phyloP scores from a whole-genome alignment of 257 asterid species.

The Vinca minor region DNA sequence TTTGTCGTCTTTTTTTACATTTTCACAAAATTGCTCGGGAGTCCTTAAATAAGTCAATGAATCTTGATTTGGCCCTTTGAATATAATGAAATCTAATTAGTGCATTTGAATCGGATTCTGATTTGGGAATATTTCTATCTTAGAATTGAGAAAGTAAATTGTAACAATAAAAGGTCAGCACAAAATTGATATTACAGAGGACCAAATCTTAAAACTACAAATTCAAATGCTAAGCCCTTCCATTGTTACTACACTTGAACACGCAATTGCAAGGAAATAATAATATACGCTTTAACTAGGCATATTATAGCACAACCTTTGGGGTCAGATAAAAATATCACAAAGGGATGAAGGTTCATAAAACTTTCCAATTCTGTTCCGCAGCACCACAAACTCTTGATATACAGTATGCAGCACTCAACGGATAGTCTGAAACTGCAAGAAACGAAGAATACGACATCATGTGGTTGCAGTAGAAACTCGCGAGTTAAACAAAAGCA shows the following conservation, averaged over 20 bases:
- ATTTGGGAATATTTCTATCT: no score
- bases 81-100: no score
- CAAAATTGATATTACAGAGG: neutral
- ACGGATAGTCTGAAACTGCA: constrained; percentile 81
- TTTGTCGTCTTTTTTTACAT: no score
- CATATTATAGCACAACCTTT: neutral
- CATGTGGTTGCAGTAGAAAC: neutral
- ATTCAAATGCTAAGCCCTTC: neutral
- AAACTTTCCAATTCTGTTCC: constrained; percentile 67
- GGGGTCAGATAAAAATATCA: neutral
- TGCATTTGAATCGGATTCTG: no score
- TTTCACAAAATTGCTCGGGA: no score
- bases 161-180: no score
- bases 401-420: constrained; percentile 87
- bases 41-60: no score
- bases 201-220: no score
- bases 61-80: no score
- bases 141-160: no score
- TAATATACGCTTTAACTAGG: neutral
- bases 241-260: neutral
- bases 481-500: neutral
- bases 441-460: constrained; percentile 9
- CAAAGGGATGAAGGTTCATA: constrained; percentile 27
- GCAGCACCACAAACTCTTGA: constrained; percentile 59
- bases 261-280: no score